Evolutionary conservation across 192 early-diverging fungal genomes (phyloP).

Genomic region (Backusella luteola): DNA sequence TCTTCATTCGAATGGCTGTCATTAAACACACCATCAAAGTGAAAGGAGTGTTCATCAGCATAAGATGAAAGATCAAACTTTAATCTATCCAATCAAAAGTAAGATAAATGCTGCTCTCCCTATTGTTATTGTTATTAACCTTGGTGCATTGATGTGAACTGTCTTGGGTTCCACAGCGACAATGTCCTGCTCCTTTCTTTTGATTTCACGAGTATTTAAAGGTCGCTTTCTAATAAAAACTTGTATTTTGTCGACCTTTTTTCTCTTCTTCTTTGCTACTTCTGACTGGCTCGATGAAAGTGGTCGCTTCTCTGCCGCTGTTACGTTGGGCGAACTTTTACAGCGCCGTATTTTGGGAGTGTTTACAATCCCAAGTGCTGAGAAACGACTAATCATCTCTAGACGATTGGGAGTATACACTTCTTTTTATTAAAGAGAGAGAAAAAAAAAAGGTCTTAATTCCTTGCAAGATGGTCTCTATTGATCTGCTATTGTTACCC

Average conservation of each 20-base stretch:
- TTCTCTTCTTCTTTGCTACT: not conserved
- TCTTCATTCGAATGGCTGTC: conserved; percentile 77
- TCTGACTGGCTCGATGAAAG: not conserved
- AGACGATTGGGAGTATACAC: not conserved
- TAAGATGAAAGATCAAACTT: conserved; percentile 95
- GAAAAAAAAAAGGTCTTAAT: not conserved
- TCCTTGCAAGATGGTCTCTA: not conserved
- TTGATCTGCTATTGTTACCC: not conserved
- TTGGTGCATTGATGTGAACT: not conserved
- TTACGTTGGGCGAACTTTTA: not conserved
- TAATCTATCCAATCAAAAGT: conserved; percentile 46
- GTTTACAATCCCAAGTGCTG: not conserved
- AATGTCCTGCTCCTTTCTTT: not conserved
- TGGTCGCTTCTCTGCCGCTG: not conserved
- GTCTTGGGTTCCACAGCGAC: not conserved
- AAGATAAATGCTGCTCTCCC: not conserved
- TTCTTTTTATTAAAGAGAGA: not conserved
- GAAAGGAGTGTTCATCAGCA: conserved; percentile 90
- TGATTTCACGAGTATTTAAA: not conserved
- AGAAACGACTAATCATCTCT: not conserved
- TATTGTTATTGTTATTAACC: not conserved
- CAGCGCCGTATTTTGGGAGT: not conserved
- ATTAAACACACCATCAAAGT: conserved; percentile 96
- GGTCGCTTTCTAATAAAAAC: not conserved
- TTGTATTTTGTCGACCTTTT: not conserved